phyloP scores from a whole-genome alignment of 495 filamentous ascomycete species.

The Penicillium herquei region DNA sequence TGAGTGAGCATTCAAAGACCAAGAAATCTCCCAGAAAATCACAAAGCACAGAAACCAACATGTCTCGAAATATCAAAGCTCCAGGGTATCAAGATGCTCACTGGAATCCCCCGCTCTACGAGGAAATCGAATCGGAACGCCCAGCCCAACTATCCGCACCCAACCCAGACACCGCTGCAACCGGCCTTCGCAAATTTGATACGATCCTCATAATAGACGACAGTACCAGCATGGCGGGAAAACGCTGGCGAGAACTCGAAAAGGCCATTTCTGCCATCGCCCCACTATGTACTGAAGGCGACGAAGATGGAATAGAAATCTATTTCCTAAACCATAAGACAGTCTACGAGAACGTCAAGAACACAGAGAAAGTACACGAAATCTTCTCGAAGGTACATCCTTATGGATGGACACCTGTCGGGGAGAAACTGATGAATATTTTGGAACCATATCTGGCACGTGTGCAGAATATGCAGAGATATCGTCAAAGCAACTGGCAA shows the following conservation, averaged over 20 bases:
- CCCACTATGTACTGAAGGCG: slow-evolving; percentile 79
- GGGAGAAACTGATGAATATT: slow-evolving; percentile 68
- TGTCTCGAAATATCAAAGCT: neutral
- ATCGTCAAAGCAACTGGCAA: slow-evolving; percentile 35
- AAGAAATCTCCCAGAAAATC: neutral
- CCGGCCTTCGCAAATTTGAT: slow-evolving; percentile 75
- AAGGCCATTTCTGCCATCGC: slow-evolving; percentile 73
- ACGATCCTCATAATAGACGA: slow-evolving; percentile 95
- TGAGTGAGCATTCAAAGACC: neutral
- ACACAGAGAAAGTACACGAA: slow-evolving; percentile 49
- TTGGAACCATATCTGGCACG: slow-evolving; percentile 65
- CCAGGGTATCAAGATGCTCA: neutral
- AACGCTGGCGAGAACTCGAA: slow-evolving; percentile 73
- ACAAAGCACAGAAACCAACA: neutral
- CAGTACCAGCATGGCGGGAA: slow-evolving; percentile 80
- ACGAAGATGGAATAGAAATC: slow-evolving; percentile 89
- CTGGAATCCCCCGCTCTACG: slow-evolving; percentile 40
- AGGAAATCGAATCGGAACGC: neutral
- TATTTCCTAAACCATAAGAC: slow-evolving; percentile 78
- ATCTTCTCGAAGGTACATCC: slow-evolving; percentile 71
- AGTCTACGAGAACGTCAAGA: slow-evolving; percentile 58
- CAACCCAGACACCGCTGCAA: neutral
- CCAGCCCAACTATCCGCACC: neutral
- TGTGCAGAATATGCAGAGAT: slow-evolving; percentile 26
- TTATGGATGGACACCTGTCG: slow-evolving; percentile 70